Evolutionary conservation across 2,329 filamentous ascomycete genomes (phyloP).

Genomic region (Paecilomyces fulvus): DNA sequence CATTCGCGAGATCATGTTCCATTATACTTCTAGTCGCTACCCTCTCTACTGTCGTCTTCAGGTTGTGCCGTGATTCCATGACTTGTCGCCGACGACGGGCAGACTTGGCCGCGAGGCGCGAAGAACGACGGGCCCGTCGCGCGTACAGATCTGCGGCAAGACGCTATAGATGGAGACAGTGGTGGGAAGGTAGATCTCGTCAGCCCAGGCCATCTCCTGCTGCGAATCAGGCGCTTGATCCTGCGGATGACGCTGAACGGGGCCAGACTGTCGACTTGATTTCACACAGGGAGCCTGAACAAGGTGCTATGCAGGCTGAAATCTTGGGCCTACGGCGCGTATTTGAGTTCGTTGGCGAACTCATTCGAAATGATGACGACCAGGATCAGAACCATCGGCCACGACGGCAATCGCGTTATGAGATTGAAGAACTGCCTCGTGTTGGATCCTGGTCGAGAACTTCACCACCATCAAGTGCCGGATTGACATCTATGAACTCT

Average conservation of each 20-base stretch:
- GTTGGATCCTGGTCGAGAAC: constrained; percentile 4
- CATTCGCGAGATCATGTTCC: constrained; percentile 26
- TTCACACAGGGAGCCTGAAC: constrained; percentile 30
- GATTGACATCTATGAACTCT: constrained; percentile 18
- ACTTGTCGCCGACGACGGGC: constrained; percentile 41
- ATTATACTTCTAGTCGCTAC: constrained; percentile 37
- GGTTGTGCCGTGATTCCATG: constrained; percentile 32
- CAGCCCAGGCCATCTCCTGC: constrained; percentile 28
- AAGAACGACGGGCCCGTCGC: constrained; percentile 45
- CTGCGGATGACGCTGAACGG: constrained; percentile 45
- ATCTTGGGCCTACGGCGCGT: constrained; percentile 45
- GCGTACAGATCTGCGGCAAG: constrained; percentile 48
- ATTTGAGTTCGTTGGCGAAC: constrained; percentile 44
- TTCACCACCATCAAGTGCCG: constrained; percentile 14
- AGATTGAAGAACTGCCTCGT: constrained; percentile 8
- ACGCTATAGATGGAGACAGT: constrained; percentile 42
- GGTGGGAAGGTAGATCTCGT: constrained; percentile 37
- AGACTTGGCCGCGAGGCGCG: constrained; percentile 45
- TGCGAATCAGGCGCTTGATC: constrained; percentile 21
- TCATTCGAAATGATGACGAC: constrained; percentile 35
- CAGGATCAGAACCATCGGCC: constrained; percentile 6
- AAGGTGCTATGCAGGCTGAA: constrained; percentile 39
- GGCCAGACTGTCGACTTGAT: constrained; percentile 12
- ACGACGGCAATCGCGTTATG: constrained; percentile 4
- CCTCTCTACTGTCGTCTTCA: constrained; percentile 26